Percentiles rank a stretch among this genome's conserved stretches.
Evolutionary conservation across 805 yeast species (phyloP).

Genomic region (Lipomyces sp.): DNA sequence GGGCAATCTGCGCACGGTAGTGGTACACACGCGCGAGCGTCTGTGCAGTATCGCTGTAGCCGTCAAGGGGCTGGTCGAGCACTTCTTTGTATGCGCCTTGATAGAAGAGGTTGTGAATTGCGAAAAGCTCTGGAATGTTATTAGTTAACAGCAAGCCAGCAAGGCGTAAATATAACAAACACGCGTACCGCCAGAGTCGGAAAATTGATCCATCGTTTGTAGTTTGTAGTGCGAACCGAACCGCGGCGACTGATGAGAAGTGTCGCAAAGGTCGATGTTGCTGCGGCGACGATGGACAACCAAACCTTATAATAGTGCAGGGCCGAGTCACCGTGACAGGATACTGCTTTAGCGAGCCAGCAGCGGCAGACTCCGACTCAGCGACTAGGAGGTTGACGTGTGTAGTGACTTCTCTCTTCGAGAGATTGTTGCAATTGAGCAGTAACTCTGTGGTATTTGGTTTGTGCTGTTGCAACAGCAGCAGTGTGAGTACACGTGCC

Average conservation of each 20-base stretch:
- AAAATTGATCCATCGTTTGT: constrained; percentile 31
- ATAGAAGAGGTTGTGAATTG: constrained; percentile 42
- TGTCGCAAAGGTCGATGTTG: too few species aligned
- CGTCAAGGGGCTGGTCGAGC: constrained; percentile 31
- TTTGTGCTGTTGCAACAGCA: too few species aligned
- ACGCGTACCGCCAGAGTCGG: constrained; percentile 34
- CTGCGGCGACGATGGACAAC: too few species aligned
- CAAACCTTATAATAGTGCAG: too few species aligned
- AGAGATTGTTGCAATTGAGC: too few species aligned
- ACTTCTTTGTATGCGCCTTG: constrained; percentile 42
- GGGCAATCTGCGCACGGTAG: constrained; percentile 40
- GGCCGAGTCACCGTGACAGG: too few species aligned
- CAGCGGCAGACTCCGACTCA: too few species aligned
- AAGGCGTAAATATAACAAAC: background rate
- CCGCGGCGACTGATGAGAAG: background rate
- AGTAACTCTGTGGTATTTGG: too few species aligned
- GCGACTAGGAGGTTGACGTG: too few species aligned
- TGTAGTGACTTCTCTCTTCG: too few species aligned
- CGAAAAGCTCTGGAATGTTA: constrained; percentile 32
- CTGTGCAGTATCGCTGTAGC: constrained; percentile 30
- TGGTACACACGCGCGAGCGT: constrained; percentile 37
- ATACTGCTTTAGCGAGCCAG: too few species aligned
- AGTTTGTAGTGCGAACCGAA: background rate
- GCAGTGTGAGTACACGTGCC: too few species aligned
- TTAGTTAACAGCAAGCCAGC: background rate